Percentiles rank a stretch among this genome's conserved stretches.
Evolutionary conservation across 1,284 basidiomycete genomes (phyloP).

Genomic region (Microbotryum scabiosae): DNA sequence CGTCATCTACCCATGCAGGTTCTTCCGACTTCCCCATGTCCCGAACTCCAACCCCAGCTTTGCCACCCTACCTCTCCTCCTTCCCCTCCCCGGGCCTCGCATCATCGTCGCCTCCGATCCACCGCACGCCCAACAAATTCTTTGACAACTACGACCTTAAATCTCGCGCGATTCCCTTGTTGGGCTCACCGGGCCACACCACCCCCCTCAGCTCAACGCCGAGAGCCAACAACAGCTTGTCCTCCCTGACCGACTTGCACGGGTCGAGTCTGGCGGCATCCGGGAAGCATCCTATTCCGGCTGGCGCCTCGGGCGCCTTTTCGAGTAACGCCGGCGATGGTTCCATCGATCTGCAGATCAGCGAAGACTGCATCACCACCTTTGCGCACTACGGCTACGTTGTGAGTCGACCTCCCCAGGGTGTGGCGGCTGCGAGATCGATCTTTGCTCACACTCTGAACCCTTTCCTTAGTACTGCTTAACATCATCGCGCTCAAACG

Average conservation of each 20-base stretch:
- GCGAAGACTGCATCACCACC: conserved; percentile 61
- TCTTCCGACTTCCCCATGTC: background rate
- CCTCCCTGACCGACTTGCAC: too few relatives aligned
- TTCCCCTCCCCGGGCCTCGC: background rate
- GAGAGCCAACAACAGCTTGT: too few relatives aligned
- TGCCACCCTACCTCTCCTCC: background rate
- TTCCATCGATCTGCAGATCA: conserved; percentile 46
- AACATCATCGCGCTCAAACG: too few relatives aligned
- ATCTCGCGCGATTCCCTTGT: too few relatives aligned
- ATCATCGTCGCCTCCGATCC: conserved; percentile 23
- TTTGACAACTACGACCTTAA: conserved; percentile 18
- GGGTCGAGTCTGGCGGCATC: too few relatives aligned
- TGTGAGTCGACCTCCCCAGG: conserved; percentile 3
- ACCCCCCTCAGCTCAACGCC: too few relatives aligned
- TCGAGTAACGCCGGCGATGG: background rate
- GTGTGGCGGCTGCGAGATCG: too few relatives aligned
- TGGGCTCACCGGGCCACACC: too few relatives aligned
- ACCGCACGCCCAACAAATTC: conserved; percentile 29
- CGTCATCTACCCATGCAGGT: conserved; percentile 13
- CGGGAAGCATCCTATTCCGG: too few relatives aligned
- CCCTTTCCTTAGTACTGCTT: too few relatives aligned
- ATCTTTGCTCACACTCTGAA: too few relatives aligned
- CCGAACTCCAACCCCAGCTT: conserved; percentile 5
- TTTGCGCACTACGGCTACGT: conserved; percentile 92
- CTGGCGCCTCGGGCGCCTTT: too few relatives aligned